phyloP scores from a whole-genome alignment of 192 early-diverging fungal species.

The Spizellomyces punctatus region DNA sequence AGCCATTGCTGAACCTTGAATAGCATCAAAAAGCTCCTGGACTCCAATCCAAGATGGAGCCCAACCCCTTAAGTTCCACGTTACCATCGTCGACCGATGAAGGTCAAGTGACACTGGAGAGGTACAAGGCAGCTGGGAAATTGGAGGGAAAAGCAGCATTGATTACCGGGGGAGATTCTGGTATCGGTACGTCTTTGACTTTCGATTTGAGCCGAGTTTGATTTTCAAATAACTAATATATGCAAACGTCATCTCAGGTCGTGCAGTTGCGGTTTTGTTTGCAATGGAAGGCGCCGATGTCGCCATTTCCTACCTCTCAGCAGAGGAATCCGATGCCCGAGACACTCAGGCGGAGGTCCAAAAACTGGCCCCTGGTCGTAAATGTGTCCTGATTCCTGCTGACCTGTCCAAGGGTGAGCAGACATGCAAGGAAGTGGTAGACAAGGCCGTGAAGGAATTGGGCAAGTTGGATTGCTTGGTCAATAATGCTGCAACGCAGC shows the following conservation, averaged over 20 bases:
- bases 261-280: slow-evolving; percentile 55
- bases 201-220: neutral
- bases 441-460: slow-evolving; percentile 4
- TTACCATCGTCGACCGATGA: neutral
- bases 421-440: slow-evolving; percentile 19
- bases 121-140: slow-evolving; percentile 19
- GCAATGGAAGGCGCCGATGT: slow-evolving; percentile 50
- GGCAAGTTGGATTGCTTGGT: slow-evolving; percentile 30
- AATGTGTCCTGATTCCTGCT: slow-evolving; percentile 43
- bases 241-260: slow-evolving; percentile 35
- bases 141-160: slow-evolving; percentile 19
- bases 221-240: neutral
- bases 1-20: neutral
- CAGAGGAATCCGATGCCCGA: slow-evolving; percentile 51
- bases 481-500: slow-evolving; percentile 39
- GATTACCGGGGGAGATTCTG: slow-evolving; percentile 28
- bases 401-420: slow-evolving; percentile 28
- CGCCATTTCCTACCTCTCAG: slow-evolving; percentile 49
- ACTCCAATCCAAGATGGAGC: slow-evolving; percentile 17
- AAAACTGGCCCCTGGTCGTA: slow-evolving; percentile 22
- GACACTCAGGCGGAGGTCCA: slow-evolving; percentile 49
- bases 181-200: slow-evolving; percentile 7
- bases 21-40: slow-evolving; percentile 23
- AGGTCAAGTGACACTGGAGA: neutral
- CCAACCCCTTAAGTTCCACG: slow-evolving; percentile 5